Evolutionary conservation across 2,329 filamentous ascomycete species (phyloP).

Genomic region (Fulvia fulva): DNA sequence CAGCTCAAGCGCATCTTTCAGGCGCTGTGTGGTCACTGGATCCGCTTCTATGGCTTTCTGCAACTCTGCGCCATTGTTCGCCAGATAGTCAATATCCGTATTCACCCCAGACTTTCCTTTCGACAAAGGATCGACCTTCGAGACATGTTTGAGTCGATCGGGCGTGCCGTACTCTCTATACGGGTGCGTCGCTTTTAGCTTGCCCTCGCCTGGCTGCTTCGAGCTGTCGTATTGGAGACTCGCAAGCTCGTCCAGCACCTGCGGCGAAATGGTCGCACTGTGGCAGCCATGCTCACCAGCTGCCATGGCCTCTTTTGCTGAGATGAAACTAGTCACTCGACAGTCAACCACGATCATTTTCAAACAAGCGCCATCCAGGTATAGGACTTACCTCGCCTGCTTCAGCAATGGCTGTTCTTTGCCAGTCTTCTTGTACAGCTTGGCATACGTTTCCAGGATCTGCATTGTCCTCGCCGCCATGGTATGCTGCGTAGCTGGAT

Average conservation of each 20-base stretch:
- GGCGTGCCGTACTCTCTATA: conserved; percentile 14
- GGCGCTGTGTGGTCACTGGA: conserved; percentile 16
- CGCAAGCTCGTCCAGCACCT: conserved; percentile 41
- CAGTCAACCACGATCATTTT: conserved; percentile 41
- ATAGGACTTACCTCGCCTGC: conserved; percentile 14
- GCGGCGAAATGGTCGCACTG: conserved; percentile 57
- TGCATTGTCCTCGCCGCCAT: conserved; percentile 20
- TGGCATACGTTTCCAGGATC: conserved; percentile 19
- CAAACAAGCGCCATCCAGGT: not conserved
- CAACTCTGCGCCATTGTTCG: conserved; percentile 17
- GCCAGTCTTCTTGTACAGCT: conserved; percentile 1
- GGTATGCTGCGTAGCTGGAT: conserved; percentile 16
- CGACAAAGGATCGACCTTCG: conserved; percentile 15
- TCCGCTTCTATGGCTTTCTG: conserved; percentile 17
- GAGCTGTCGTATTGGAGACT: conserved; percentile 14
- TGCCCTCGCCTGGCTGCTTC: conserved; percentile 18
- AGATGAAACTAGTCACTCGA: conserved; percentile 56
- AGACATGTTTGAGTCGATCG: conserved; percentile 14
- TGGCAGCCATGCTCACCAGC: conserved; percentile 51
- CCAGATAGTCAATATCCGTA: conserved; percentile 19
- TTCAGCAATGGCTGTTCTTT: conserved; percentile 37
- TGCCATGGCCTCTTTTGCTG: conserved; percentile 54
- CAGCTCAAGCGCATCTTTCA: conserved; percentile 18
- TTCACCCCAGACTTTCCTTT: conserved; percentile 5
- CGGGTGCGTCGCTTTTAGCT: conserved; percentile 15